These are phyloP conservation scores for Trifolium repens DNA, from an alignment of 306 rosid species.

Conservation along the genomic window DNA sequence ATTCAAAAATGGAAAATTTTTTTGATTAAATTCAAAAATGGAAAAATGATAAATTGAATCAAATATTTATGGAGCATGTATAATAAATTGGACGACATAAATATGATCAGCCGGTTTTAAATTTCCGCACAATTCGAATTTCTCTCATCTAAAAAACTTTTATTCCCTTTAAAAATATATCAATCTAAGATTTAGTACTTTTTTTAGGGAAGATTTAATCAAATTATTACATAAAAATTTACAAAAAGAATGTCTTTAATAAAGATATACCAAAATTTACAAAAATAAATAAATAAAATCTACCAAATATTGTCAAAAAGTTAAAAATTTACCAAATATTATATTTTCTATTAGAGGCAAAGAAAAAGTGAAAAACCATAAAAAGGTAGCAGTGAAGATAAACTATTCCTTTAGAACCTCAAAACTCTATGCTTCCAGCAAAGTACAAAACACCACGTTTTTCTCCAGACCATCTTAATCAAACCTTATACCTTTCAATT, in stretches of 20 bases:
- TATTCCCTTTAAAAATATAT: no score
- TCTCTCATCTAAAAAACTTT: no score
- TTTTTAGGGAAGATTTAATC: not conserved
- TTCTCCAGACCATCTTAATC: slow-evolving; percentile 38
- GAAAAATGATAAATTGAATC: not conserved
- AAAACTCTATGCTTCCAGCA: not conserved
- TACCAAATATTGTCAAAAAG: no score
- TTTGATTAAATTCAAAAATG: no score
- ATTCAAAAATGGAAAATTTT: no score
- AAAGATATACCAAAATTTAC: no score
- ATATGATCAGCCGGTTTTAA: no score
- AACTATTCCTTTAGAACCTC: slow-evolving; percentile 29
- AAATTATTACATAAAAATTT: not conserved
- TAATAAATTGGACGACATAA: not conserved
- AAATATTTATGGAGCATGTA: not conserved
- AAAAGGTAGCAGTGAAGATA: slow-evolving; percentile 2
- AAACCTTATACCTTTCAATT: not conserved
- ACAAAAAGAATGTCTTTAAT: not conserved
- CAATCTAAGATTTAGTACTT: no score
- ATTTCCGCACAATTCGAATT: not conserved
- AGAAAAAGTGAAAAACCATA: not conserved
- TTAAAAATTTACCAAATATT: no score
- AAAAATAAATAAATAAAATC: no score
- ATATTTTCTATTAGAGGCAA: not conserved
- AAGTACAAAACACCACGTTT: slow-evolving; percentile 42